Base-by-base conservation (phyloP, 2,329 filamentous ascomycete species). In the Biscogniauxia sp. region DNA sequence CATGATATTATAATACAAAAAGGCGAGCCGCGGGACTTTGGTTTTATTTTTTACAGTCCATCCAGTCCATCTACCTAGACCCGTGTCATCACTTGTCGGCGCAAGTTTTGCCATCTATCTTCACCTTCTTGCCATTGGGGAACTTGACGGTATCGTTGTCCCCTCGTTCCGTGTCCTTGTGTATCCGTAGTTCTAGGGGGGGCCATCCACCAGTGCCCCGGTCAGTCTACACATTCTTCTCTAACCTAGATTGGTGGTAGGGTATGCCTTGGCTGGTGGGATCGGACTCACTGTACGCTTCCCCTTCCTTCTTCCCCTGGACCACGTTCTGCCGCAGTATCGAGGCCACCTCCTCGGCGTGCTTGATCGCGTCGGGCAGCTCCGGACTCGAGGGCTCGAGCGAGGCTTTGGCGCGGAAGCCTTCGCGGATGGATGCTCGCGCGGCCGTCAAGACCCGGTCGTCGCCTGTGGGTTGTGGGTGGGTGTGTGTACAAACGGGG, bases 91-190 rank as follows among this genome's bases (percentile, higher is more conserved):
- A 71, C 55, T 65, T 69, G 55, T 66, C 66, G 23, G 66, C 61
- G 55, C 72, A 70, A 52, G 61, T 72, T 55, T 63, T 64, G 11
- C 65, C 67, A 8, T 66, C 64, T 2, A 67, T 65, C 53, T 67
- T 66, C 17, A 67, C 67, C 20, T 61, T 76, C 61, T 74, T 63
- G 51, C 68, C 77, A 61, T 77, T 80, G 2, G 83, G 82, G 56
- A 86, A 80, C 77, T 93, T 96, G 70, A 97, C 86, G 37, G 89
- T 91, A 69, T 97, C 93, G 73, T 99, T 99, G 77, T 98, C 91
- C 57, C 95, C 93, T 66, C 92, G 84, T 76, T 99, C 94, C 28
- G 90, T 99, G 66, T 96, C 80, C 63, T 96, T 85, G 75, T 98
- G 95, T 77, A 99, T 97, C 56, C 89, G 84, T 60, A 98, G 79